Evolutionary conservation across 2,329 filamentous ascomycete genomes (phyloP), one percentile per base, ranked within the genome.

Genomic region (Esteya vermicola): DNA sequence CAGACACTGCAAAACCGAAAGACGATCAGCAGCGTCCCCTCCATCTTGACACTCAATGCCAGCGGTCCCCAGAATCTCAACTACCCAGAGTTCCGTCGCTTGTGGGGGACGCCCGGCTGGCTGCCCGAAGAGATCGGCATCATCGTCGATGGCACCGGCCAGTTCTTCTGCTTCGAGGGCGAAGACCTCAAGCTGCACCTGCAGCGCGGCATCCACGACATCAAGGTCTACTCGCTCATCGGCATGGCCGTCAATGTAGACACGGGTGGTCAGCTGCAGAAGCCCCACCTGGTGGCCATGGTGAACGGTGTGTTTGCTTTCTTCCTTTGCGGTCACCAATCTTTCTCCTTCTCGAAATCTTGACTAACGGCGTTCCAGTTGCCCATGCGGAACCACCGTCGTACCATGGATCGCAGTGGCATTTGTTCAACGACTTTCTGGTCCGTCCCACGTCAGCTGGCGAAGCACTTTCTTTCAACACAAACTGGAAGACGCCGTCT

Each of bases 381-480:
- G 72, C 73, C 12, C 76, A 85, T 38, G 75, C 82, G 0, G 74
- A 76, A 40, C 64, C 68, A 0, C 65, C 72, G 32, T 56, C 70
- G 1, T 68, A 75, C 1, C 64, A 63, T 4, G 70, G 76, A 47
- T 80, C 75, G 51, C 79, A 81, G 50, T 98, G 93, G 93, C 85
- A 96, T 59, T 62, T 98, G 1, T 95, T 98, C 64, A 98, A 98
- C 51, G 91, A 98, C 59, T 98, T 98, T 52, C 62, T 94, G 27
- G 93, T 98, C 19, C 78, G 81, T 9, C 75, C 94, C 14, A 75
- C 79, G 25, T 72, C 75, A 22, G 79, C 86, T 45, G 39, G 39
- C 13, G 89, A 98, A 55, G 93, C 89, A 1, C 65, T 96, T 16
- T 78, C 81, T 20, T 98, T 96, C 58, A 88, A 89, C 45, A 76